Percentiles rank a stretch among this genome's conserved stretches.
These are phyloP conservation scores for Bipolaris sorokiniana DNA, from an alignment of 2,329 filamentous ascomycete species.

Conservation along the genomic window DNA sequence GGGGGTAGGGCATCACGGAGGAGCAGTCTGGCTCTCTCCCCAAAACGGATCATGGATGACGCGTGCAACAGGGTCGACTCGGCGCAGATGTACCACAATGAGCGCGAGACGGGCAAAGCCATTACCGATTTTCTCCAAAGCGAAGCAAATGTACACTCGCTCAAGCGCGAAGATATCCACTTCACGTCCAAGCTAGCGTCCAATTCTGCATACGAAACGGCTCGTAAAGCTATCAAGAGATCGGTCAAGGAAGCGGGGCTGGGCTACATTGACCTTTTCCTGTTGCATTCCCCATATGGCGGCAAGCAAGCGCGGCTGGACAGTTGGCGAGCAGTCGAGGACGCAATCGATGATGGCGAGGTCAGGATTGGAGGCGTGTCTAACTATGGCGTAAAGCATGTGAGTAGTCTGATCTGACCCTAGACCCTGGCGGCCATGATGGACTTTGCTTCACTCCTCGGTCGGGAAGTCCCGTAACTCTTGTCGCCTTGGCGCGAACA, in stretches of 20 bases:
- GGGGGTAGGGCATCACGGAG: slow-evolving; percentile 44
- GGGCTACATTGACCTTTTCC: slow-evolving; percentile 78
- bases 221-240: slow-evolving; percentile 68
- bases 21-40: slow-evolving; percentile 13
- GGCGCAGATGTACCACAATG: slow-evolving; percentile 73
- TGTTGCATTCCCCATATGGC: slow-evolving; percentile 80
- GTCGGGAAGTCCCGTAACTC: slow-evolving; percentile 11
- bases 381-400: slow-evolving; percentile 78
- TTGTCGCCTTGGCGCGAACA: slow-evolving; percentile 6
- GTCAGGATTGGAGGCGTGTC: slow-evolving; percentile 75
- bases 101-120: slow-evolving; percentile 70
- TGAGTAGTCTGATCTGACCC: slow-evolving; percentile 49
- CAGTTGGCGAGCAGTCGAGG: slow-evolving; percentile 78
- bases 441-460: slow-evolving; percentile 4
- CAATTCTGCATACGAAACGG: slow-evolving; percentile 70
- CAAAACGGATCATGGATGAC: slow-evolving; percentile 30
- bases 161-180: slow-evolving; percentile 73
- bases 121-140: slow-evolving; percentile 64
- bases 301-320: slow-evolving; percentile 70
- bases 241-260: slow-evolving; percentile 70
- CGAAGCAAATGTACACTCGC: slow-evolving; percentile 54
- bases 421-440: slow-evolving; percentile 1
- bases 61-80: slow-evolving; percentile 57
- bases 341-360: slow-evolving; percentile 75
- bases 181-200: slow-evolving; percentile 80